These are phyloP conservation scores for Telfairia occidentalis DNA, from an alignment of 331 rosid genomes.

Conservation along the genomic window DNA sequence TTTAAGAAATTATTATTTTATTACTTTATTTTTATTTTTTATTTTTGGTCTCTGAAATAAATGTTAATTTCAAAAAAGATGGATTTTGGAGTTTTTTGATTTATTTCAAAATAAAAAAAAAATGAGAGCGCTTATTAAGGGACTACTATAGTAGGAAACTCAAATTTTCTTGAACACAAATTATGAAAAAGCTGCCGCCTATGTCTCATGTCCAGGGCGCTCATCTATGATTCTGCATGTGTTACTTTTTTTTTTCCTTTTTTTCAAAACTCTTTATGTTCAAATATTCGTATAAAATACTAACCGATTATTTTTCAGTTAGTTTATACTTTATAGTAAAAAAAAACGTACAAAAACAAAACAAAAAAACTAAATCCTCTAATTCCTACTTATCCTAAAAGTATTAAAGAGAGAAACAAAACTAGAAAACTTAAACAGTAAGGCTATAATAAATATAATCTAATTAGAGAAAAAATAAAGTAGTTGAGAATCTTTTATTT, in stretches of 20 bases:
- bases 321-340: not conserved
- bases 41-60: not conserved
- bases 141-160: not conserved
- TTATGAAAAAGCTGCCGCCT: constrained; percentile 13
- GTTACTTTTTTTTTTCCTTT: not conserved
- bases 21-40: not conserved
- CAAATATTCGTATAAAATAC: not conserved
- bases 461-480: not conserved
- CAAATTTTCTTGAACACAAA: not conserved
- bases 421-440: not conserved
- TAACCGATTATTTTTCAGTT: not conserved
- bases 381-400: constrained; percentile 4
- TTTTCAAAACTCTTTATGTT: not conserved
- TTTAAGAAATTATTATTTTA: not conserved
- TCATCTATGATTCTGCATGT: constrained; percentile 10
- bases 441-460: not conserved
- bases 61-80: not conserved
- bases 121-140: not conserved
- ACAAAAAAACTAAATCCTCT: not conserved
- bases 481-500: not conserved
- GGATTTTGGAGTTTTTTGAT: constrained; percentile 1
- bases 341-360: not conserved
- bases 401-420: not conserved
- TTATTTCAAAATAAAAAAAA: not conserved
- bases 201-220: constrained; percentile 2